Evolutionary conservation across 2,329 filamentous ascomycete genomes (phyloP), one percentile per base, ranked within the genome.

Genomic region (Colletotrichum spaethianum): DNA sequence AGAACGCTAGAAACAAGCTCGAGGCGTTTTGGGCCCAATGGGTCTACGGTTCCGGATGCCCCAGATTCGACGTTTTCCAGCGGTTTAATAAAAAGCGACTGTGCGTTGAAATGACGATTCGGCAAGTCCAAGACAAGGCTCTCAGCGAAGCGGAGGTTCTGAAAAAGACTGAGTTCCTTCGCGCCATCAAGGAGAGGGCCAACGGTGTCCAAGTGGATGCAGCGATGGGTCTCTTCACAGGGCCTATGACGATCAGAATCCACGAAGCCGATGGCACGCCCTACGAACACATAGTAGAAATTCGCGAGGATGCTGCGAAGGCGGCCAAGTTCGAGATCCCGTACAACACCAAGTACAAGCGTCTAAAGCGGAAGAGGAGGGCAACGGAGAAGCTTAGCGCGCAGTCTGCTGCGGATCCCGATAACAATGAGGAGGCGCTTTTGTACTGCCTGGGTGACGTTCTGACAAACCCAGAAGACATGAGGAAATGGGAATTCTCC

Each of bases 291-390:
- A 98, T 98, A 74, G 92, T 98, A 40, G 94, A 98, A 77, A 97
- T 99, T 79, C 95, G 95, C 72, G 95, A 98, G 76, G 92, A 93
- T 36, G 89, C 91, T 18, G 94, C 93, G 2, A 94, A 93, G 76
- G 85, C 85, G 1, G 87, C 87, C 31, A 96, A 93, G 79, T 93
- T 98, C 72, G 95, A 98, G 74, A 98, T 99, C 73, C 95, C 96
- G 0, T 99, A 99, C 83, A 98, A 98, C 78, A 99, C 96, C 0
- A 99, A 99, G 80, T 99, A 99, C 84, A 99, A 98, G 84, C 92
- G 97, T 11, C 87, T 99, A 3, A 99, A 99, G 85, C 89, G 80
- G 91, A 94, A 72, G 91, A 89, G 28, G 88, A 89, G 48, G 57
- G 64, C 85, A 60, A 81, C 79, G 53, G 79, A 76, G 65, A 62